Evolutionary conservation across 2,329 filamentous ascomycete species (phyloP), one percentile per base, ranked within the genome.

Genomic region (Neopestalotiopsis sp.): DNA sequence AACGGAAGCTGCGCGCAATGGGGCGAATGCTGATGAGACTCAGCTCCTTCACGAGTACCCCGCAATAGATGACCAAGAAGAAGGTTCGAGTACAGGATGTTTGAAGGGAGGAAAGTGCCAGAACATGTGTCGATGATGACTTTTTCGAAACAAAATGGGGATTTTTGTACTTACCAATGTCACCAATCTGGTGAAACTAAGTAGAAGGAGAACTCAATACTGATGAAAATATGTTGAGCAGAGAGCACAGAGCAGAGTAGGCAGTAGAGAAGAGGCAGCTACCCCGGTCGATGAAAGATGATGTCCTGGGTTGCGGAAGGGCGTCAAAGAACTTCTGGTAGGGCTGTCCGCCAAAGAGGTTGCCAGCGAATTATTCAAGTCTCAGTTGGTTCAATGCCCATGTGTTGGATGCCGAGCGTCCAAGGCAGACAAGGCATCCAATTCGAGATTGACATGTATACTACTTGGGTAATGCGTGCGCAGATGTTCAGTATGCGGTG

Each of bases 401-500:
- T 28, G 24, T 28, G 62, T 30, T 20, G 62, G 13, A 28, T 20
- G 62, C 38, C n/a, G n/a, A 65, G 17, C 7, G n/a, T 65, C 38
- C 42, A 65, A 28, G 38, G 62, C 62, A 65, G 62, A 49, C 40
- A 49, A 65, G 62, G 62, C 34, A 10, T 6, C 62, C 40, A 45
- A 65, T 10, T 65, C 40, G 9, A 65, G 6, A 49, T 24, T 20
- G 14, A 17, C 40, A 62, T 38, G 14, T 40, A 62, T 14, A 28
- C 24, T 28, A 28, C 3, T 3, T 28, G 4, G 4, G 3, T 28
- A 28, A 28, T 3, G 24, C 24, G 3, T 3, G 24, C 3, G 24
- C 24, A 28, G 24, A 28, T 28, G 24, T 28, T 28, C 24, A 28
- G 24, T 28, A 28, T 28, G 24, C 14, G n/a, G 40, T 12, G 12